These are phyloP conservation scores for Populus ilicifolia DNA, from an alignment of 345 rosid genomes.

Conservation along the genomic window DNA sequence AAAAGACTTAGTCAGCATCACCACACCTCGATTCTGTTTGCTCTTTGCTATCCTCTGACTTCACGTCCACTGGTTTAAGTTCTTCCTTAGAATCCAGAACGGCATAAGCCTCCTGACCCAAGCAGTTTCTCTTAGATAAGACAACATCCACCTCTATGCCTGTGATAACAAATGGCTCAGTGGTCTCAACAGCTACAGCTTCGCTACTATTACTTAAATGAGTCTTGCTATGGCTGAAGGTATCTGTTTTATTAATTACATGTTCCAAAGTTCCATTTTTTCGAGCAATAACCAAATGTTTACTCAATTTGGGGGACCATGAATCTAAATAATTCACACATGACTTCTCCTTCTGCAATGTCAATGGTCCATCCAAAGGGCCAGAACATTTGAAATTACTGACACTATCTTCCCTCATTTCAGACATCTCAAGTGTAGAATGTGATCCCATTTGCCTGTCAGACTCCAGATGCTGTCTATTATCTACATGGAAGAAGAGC, in stretches of 20 bases:
- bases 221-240: slow-evolving; percentile 4
- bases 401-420: slow-evolving; percentile 12
- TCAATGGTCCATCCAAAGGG: slow-evolving; percentile 25
- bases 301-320: slow-evolving; percentile 22
- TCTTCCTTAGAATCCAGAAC: slow-evolving; percentile 23
- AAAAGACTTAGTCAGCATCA: slow-evolving; percentile 14
- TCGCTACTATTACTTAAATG: slow-evolving; percentile 15
- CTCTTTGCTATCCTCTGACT: slow-evolving; percentile 27
- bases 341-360: slow-evolving; percentile 21
- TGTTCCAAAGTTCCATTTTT: slow-evolving; percentile 25
- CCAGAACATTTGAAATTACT: slow-evolving; percentile 5
- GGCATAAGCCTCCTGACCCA: slow-evolving; percentile 19
- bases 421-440: slow-evolving; percentile 23
- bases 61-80: slow-evolving; percentile 23
- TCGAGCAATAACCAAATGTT: slow-evolving; percentile 9
- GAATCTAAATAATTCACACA: slow-evolving; percentile 17
- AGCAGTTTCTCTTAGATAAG: not conserved
- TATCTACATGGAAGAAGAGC: slow-evolving; percentile 48
- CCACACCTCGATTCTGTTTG: slow-evolving; percentile 49
- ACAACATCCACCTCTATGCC: slow-evolving; percentile 19
- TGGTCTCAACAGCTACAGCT: slow-evolving; percentile 21
- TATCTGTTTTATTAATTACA: slow-evolving; percentile 9
- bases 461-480: slow-evolving; percentile 29
- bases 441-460: slow-evolving; percentile 16
- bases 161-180: slow-evolving; percentile 10